phyloP scores from a whole-genome alignment of 352 stramenopile genomes.

The Globisporangium viniferum region DNA sequence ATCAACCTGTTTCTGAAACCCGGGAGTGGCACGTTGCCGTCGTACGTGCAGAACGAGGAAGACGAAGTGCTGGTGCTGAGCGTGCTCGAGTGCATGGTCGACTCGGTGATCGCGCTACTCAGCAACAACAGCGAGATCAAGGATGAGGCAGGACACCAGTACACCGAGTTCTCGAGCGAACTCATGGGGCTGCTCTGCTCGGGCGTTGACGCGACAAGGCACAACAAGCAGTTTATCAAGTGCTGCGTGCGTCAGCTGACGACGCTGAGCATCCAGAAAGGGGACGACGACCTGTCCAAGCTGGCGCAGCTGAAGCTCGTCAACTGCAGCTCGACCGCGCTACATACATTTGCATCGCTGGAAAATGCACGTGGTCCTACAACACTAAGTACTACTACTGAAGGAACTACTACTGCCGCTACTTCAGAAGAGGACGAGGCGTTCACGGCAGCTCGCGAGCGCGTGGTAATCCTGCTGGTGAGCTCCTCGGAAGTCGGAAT shows the following conservation, averaged over 20 bases:
- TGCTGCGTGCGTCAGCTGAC: conserved; percentile 77
- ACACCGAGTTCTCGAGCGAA: conserved; percentile 43
- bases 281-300: conserved; percentile 41
- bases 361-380: conserved; percentile 23
- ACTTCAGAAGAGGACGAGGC: not conserved
- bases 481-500: conserved; percentile 54
- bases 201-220: conserved; percentile 44
- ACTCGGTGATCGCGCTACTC: conserved; percentile 60
- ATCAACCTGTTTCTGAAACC: conserved; percentile 63
- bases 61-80: conserved; percentile 75
- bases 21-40: conserved; percentile 45
- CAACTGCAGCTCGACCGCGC: conserved; percentile 49
- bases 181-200: conserved; percentile 61
- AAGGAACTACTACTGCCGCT: not conserved
- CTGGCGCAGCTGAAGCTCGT: conserved; percentile 58
- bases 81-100: conserved; percentile 72
- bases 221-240: conserved; percentile 62
- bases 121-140: conserved; percentile 31
- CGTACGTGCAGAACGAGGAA: conserved; percentile 65
- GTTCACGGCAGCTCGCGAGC: conserved; percentile 42
- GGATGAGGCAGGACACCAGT: conserved; percentile 10
- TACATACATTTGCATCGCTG: conserved; percentile 42
- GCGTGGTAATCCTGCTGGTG: conserved; percentile 65
- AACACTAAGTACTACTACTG: not conserved
- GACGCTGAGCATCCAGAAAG: conserved; percentile 64